Evolutionary conservation across 352 stramenopile species (phyloP).

Genomic region (Globisporangium yorkense): DNA sequence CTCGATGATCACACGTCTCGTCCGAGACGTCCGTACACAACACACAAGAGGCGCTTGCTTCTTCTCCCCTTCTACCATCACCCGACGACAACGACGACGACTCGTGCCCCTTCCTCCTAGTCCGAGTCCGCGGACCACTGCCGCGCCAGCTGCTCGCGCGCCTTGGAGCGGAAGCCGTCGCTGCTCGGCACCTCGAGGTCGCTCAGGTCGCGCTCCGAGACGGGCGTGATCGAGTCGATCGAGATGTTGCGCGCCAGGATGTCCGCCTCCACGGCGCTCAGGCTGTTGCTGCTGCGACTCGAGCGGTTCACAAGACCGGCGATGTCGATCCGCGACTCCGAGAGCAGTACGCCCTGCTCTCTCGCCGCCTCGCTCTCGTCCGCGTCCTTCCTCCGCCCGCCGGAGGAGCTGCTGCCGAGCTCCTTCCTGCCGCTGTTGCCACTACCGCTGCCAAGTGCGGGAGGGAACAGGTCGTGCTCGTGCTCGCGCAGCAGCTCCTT

Average conservation of each 20-base stretch:
- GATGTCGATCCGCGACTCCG: constrained; percentile 27
- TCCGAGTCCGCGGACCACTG: constrained; percentile 51
- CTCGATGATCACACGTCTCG: too few species aligned
- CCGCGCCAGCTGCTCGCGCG: constrained; percentile 49
- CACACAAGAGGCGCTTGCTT: neutral
- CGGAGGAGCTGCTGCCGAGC: neutral
- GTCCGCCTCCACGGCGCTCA: constrained; percentile 2
- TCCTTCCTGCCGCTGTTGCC: neutral
- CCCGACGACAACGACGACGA: too few species aligned
- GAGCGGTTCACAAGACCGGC: constrained; percentile 6
- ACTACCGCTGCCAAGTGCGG: neutral
- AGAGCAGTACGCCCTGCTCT: constrained; percentile 14
- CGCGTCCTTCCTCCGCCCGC: neutral
- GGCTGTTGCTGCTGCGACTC: constrained; percentile 4
- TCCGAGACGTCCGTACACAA: neutral
- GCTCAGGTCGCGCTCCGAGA: constrained; percentile 17
- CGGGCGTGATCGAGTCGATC: constrained; percentile 45
- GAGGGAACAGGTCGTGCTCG: constrained; percentile 44
- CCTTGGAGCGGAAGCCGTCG: constrained; percentile 43
- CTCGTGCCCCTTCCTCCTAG: constrained; percentile 1
- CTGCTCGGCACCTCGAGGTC: constrained; percentile 45
- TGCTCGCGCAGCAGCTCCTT: constrained; percentile 47
- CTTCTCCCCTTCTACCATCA: too few species aligned
- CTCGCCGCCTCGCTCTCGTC: constrained; percentile 3
- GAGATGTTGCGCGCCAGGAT: constrained; percentile 19